Evolutionary conservation across 2,329 filamentous ascomycete species (phyloP).

Genomic region (Colletotrichum sp.): DNA sequence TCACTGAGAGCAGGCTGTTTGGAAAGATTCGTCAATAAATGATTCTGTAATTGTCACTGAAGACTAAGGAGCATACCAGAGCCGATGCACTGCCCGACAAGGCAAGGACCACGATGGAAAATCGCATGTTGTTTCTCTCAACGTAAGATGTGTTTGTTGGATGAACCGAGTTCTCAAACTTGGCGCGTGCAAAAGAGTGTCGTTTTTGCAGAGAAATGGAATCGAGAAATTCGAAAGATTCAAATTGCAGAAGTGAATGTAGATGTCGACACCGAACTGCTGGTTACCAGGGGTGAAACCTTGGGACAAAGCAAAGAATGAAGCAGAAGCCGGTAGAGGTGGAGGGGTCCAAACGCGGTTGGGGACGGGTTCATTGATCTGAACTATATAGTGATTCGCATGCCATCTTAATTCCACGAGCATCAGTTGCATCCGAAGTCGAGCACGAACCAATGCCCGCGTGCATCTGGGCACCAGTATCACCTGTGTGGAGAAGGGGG

Average conservation of each 20-base stretch:
- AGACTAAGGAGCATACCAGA: not conserved
- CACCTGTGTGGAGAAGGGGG: slow-evolving; percentile 17
- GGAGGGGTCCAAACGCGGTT: not conserved
- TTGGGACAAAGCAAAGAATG: slow-evolving; percentile 4
- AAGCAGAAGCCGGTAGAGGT: not conserved
- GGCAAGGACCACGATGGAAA: slow-evolving; percentile 8
- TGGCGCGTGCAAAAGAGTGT: slow-evolving; percentile 8
- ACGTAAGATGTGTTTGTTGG: not conserved
- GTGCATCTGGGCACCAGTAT: slow-evolving; percentile 16
- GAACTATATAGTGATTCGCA: slow-evolving; percentile 17
- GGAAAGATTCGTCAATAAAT: not conserved
- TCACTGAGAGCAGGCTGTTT: not conserved
- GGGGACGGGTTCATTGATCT: slow-evolving; percentile 10
- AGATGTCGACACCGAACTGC: slow-evolving; percentile 2
- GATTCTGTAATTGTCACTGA: not conserved
- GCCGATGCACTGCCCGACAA: slow-evolving; percentile 8
- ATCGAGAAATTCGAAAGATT: not conserved
- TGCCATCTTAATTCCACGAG: slow-evolving; percentile 14
- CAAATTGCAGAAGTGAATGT: slow-evolving; percentile 10
- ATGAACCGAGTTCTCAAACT: not conserved
- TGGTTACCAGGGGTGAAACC: not conserved
- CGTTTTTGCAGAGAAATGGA: not conserved
- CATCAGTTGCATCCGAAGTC: slow-evolving; percentile 10
- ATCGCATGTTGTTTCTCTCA: not conserved
- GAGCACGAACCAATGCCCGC: slow-evolving; percentile 8